Evolutionary conservation across 164 flowering plant genomes (phyloP), one percentile per base, ranked within the genome.

Genomic region (Magnolia officinalis): DNA sequence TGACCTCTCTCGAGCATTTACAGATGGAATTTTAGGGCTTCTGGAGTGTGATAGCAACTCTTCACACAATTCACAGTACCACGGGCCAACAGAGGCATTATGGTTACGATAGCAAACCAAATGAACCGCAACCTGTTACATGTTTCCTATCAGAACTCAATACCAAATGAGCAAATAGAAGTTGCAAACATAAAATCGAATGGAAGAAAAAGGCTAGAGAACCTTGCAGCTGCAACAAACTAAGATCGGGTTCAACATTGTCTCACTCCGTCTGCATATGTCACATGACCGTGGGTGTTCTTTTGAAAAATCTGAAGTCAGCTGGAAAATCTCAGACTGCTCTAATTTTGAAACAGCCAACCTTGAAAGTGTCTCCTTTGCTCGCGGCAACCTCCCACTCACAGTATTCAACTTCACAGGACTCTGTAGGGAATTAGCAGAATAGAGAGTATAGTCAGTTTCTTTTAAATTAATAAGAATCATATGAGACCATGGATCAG

Each of bases 211-310:
- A 18, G 8, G 73, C 18, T 52, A 64, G 11, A 76, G 61, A 19
- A 96, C 99, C 99, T 96, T 96, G 94, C 99, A 96, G 77, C 85
- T 85, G 51, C 87, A 85, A 81, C 99, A 96, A 80, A 96, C 86
- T 81, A 91, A 75, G 65, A 94, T 82, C 0, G 91, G 88, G 75
- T 90, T 94, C 83, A 89, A 67, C 72, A 90, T 50, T 73, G 92
- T 89, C 80, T 92, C 99, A 20, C 87, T 75, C 31, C 97, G 90
- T 78, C 94, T 77, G 81, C 99, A 96, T 58, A 96, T 81, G 70
- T 94, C 97, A 86, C 99, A 96, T 8, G 86, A 81, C 77, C 87
- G 85, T 52, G 88, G 81, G 72, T 84, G 85, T 20, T 91, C 97
- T 74, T 85, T 89, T 23, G 86, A 79, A 71, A 79, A 61, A 59